Conservation (phyloP, 495 filamentous ascomycete genomes). For the Xylaria intraflava region DNA sequence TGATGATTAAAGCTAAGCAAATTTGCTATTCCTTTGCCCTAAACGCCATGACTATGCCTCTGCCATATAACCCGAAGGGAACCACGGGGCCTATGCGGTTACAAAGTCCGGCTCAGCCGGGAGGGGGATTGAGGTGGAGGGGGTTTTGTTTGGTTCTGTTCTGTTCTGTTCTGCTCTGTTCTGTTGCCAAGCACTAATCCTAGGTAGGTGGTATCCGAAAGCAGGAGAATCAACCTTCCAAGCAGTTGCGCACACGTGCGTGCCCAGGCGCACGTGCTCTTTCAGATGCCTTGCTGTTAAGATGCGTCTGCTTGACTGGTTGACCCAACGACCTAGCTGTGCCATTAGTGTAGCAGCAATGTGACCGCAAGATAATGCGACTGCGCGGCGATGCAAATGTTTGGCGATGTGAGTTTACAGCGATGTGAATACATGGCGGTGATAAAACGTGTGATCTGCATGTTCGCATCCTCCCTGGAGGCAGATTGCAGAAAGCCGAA, state of each 20-base stretch:
- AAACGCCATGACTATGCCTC: slow-evolving; percentile 10
- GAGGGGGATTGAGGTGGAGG: too few species aligned
- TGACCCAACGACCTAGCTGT: background rate
- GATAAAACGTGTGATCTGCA: background rate
- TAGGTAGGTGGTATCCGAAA: background rate
- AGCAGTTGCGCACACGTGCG: background rate
- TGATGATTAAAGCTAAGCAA: too few species aligned
- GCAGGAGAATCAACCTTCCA: background rate
- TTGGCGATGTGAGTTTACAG: background rate
- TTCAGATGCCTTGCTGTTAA: background rate
- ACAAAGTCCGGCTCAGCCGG: background rate
- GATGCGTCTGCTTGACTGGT: background rate
- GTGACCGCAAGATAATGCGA: background rate
- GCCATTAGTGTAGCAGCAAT: background rate
- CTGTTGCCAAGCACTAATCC: background rate
- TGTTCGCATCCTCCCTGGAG: background rate
- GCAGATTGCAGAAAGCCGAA: background rate
- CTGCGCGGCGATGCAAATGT: background rate
- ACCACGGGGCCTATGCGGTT: background rate
- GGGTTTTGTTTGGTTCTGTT: too few species aligned
- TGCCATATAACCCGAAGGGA: background rate
- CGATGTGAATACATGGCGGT: background rate
- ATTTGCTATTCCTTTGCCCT: background rate
- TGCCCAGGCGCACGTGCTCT: too few species aligned
- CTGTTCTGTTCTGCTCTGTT: background rate